These are phyloP conservation scores for Acanthochlamys bracteata DNA, from an alignment of 106 monocot species.

Conservation along the genomic window DNA sequence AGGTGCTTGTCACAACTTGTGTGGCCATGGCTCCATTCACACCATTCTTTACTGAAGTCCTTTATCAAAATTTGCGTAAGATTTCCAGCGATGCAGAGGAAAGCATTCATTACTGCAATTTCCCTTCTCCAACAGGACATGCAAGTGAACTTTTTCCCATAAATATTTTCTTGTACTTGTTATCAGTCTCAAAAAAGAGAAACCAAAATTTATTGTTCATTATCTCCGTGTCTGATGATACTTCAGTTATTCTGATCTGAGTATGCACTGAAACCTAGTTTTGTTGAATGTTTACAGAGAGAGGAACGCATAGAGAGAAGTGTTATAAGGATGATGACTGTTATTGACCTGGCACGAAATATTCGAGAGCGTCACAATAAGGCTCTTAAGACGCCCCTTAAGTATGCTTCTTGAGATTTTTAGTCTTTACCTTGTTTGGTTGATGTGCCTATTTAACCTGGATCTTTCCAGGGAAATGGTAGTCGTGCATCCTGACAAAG, in stretches of 20 bases:
- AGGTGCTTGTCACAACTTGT: conserved; percentile 95
- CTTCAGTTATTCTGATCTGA: conserved; percentile 7
- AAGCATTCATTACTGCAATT: conserved; percentile 91
- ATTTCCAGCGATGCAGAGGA: conserved; percentile 42
- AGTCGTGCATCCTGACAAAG: conserved; percentile 82
- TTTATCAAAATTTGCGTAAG: conserved; percentile 91
- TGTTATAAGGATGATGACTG: conserved; percentile 97
- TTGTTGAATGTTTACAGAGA: conserved; percentile 38
- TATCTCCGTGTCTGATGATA: too few relatives aligned
- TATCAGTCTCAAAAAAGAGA: neutral
- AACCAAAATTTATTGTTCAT: neutral
- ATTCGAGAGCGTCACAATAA: conserved; percentile 90
- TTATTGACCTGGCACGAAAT: conserved; percentile 94
- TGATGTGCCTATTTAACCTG: too few relatives aligned
- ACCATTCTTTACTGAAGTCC: conserved; percentile 91
- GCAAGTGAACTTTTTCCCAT: conserved; percentile 16
- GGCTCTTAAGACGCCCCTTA: conserved; percentile 83
- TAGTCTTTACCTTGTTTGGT: conserved; percentile 6
- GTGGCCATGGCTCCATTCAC: conserved; percentile 95
- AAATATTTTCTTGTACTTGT: neutral
- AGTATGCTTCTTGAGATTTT: conserved; percentile 24
- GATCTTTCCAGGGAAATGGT: conserved; percentile 69
- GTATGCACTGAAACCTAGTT: neutral
- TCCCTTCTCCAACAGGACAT: conserved; percentile 67
- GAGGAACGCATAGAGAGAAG: conserved; percentile 97